These are phyloP conservation scores for Tetradesmus obliquus DNA, from an alignment of 139 green algal species.

Conservation along the genomic window DNA sequence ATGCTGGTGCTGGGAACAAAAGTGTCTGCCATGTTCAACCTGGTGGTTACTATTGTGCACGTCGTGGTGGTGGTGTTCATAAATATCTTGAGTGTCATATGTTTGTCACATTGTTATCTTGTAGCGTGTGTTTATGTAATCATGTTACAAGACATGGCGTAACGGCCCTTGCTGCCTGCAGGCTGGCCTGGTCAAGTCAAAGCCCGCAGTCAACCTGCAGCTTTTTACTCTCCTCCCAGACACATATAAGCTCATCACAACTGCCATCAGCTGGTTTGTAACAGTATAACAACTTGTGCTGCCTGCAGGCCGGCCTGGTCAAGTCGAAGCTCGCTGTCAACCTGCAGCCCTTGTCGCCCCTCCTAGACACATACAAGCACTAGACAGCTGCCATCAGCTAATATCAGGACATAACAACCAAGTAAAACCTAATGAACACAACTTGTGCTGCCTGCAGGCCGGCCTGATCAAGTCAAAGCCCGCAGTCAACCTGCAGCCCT, in stretches of 20 bases:
- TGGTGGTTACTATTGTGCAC: slow-evolving; percentile 58
- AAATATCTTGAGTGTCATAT: slow-evolving; percentile 55
- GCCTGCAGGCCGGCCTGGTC: not conserved
- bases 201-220: not conserved
- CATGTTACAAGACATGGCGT: too few relatives aligned
- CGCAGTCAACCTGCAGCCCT: not conserved
- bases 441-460: not conserved
- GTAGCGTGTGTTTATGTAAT: too few relatives aligned
- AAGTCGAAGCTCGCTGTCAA: slow-evolving; percentile 12
- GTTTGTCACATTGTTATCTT: not conserved
- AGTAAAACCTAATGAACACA: too few relatives aligned
- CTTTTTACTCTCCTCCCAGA: slow-evolving; percentile 29
- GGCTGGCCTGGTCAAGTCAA: not conserved
- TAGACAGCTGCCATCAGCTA: not conserved
- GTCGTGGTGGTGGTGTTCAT: slow-evolving; percentile 60
- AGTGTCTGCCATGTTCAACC: slow-evolving; percentile 65
- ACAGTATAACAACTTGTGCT: too few relatives aligned
- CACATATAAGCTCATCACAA: too few relatives aligned
- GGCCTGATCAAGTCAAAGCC: not conserved
- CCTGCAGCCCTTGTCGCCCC: slow-evolving; percentile 25
- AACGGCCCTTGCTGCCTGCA: not conserved
- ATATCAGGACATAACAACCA: too few relatives aligned
- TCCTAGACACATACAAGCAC: not conserved
- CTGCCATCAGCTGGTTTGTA: too few relatives aligned
- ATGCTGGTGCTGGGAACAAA: slow-evolving; percentile 65